Evolutionary conservation across 1,284 basidiomycete species (phyloP).

Genomic region (Cystobasidium slooffiae): DNA sequence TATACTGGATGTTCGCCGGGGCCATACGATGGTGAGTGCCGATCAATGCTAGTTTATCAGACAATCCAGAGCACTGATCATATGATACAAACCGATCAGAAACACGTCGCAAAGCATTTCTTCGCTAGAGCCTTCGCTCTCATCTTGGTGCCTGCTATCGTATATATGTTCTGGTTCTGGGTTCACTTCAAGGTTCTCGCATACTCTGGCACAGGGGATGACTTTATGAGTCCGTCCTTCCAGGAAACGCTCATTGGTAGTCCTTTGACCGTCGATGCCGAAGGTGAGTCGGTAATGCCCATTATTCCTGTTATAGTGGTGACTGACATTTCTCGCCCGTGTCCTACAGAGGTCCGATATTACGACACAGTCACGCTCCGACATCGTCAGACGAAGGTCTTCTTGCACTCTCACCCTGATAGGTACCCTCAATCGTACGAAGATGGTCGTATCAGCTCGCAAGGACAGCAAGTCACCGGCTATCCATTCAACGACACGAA

Average conservation of each 20-base stretch:
- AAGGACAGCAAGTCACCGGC: slow-evolving; percentile 93
- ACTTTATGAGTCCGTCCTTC: slow-evolving; percentile 97
- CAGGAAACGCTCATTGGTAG: slow-evolving; percentile 94
- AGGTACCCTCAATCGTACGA: slow-evolving; percentile 92
- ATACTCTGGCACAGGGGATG: slow-evolving; percentile 89
- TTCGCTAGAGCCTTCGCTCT: slow-evolving; percentile 81
- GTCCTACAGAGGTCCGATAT: slow-evolving; percentile 94
- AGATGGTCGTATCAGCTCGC: slow-evolving; percentile 83
- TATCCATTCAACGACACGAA: slow-evolving; percentile 91
- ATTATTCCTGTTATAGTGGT: too few relatives aligned
- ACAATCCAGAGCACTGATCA: slow-evolving; percentile 25
- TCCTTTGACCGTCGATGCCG: slow-evolving; percentile 84
- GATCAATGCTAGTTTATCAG: background rate
- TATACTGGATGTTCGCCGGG: slow-evolving; percentile 83
- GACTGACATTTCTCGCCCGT: too few relatives aligned
- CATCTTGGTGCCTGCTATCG: slow-evolving; percentile 80
- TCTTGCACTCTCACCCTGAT: slow-evolving; percentile 89
- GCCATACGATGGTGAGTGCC: slow-evolving; percentile 74
- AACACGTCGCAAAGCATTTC: slow-evolving; percentile 89
- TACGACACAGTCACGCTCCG: slow-evolving; percentile 84
- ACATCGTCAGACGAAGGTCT: slow-evolving; percentile 91
- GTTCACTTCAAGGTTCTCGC: slow-evolving; percentile 89
- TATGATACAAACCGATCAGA: slow-evolving; percentile 61
- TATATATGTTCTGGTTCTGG: slow-evolving; percentile 97
- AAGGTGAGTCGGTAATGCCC: too few relatives aligned